Conservation (phyloP, 192 early-diverging fungal species). For the Funneliformis geosporum region DNA sequence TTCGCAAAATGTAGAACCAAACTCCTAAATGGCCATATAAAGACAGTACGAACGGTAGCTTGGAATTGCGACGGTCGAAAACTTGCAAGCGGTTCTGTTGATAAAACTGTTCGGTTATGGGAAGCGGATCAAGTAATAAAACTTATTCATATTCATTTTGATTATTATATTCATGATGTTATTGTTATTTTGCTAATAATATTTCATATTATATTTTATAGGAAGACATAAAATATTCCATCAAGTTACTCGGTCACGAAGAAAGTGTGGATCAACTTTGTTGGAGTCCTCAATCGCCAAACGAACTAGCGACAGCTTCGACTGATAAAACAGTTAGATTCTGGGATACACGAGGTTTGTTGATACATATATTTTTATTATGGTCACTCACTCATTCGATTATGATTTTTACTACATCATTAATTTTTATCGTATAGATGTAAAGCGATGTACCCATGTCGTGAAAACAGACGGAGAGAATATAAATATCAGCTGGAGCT, state of each 20-base stretch:
- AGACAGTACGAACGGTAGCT: slow-evolving; percentile 66
- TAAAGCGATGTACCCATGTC: slow-evolving; percentile 56
- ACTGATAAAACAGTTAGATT: slow-evolving; percentile 76
- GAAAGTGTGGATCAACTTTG: slow-evolving; percentile 78
- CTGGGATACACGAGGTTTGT: slow-evolving; percentile 77
- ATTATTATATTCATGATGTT: slow-evolving; percentile 1
- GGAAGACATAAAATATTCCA: slow-evolving; percentile 58
- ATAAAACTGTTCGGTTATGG: slow-evolving; percentile 75
- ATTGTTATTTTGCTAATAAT: neutral
- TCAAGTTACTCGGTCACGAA: slow-evolving; percentile 72
- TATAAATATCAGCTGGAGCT: slow-evolving; percentile 85
- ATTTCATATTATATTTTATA: slow-evolving; percentile 15
- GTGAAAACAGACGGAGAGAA: slow-evolving; percentile 76
- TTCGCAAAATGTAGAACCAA: slow-evolving; percentile 21
- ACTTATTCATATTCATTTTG: neutral
- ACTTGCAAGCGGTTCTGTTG: slow-evolving; percentile 73
- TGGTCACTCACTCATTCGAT: neutral
- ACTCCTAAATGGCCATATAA: slow-evolving; percentile 24
- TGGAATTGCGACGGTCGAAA: slow-evolving; percentile 72
- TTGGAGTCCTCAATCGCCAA: slow-evolving; percentile 76
- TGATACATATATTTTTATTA: neutral
- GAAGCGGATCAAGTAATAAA: slow-evolving; percentile 34
- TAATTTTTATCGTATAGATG: slow-evolving; percentile 27
- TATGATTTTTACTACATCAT: slow-evolving; percentile 1
- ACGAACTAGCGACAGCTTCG: slow-evolving; percentile 73